A percentile compares a stretch with the other conserved stretches of the same genome.
Evolutionary conservation across 1,284 basidiomycete species (phyloP).

Genomic region (Anthracocystis walkeri): DNA sequence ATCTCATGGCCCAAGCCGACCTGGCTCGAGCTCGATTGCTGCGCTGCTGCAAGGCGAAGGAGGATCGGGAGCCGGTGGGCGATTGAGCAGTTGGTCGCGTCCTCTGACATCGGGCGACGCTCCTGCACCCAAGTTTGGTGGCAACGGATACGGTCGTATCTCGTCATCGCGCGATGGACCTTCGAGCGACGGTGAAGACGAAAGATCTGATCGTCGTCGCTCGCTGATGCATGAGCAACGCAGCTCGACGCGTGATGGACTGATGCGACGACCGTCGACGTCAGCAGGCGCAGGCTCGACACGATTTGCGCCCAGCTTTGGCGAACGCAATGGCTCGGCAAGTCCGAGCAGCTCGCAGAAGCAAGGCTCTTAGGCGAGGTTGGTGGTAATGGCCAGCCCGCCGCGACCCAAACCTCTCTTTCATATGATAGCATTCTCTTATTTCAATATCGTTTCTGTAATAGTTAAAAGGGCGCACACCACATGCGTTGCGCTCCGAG

Average conservation of each 20-base stretch:
- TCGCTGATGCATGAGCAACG: conserved; percentile 19
- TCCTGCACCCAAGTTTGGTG: conserved; percentile 27
- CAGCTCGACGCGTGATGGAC: conserved; percentile 22
- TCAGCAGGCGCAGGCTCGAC: conserved; percentile 46
- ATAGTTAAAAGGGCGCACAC: background rate
- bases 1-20: conserved; percentile 18
- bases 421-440: background rate
- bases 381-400: background rate
- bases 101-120: conserved; percentile 44
- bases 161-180: conserved; percentile 26
- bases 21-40: conserved; percentile 32
- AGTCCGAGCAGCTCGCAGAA: conserved; percentile 19
- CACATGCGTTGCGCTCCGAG: too few relatives aligned
- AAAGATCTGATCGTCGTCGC: conserved; percentile 28
- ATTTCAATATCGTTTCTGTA: conserved; percentile 2
- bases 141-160: conserved; percentile 20
- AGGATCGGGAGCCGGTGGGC: conserved; percentile 4
- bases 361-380: background rate
- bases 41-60: conserved; percentile 22
- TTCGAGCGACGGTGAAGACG: conserved; percentile 32
- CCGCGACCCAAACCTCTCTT: background rate
- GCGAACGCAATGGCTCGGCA: conserved; percentile 19
- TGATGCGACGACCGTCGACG: conserved; percentile 41
- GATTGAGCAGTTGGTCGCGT: conserved; percentile 32
- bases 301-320: conserved; percentile 34